Percentiles rank a stretch among this genome's conserved stretches.
Evolutionary conservation across 306 rosid genomes (phyloP).

Genomic region (Alnus rubra): DNA sequence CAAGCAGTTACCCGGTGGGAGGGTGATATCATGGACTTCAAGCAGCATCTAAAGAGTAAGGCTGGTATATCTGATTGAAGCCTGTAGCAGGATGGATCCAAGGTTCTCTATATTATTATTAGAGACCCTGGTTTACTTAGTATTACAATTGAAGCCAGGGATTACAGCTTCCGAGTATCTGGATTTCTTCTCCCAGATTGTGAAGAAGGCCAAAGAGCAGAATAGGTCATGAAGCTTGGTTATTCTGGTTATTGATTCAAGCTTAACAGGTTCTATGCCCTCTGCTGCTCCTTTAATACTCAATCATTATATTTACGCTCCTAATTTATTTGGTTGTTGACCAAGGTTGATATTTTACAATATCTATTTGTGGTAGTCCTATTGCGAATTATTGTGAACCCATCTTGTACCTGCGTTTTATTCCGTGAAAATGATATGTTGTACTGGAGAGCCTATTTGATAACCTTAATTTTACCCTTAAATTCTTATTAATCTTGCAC

Average conservation of each 20-base stretch:
- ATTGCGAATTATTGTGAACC: constrained; percentile 23
- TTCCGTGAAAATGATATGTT: constrained; percentile 21
- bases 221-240: constrained; percentile 31
- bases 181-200: constrained; percentile 25
- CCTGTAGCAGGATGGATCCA: constrained; percentile 3
- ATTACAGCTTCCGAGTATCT: constrained; percentile 15
- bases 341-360: constrained; percentile 25
- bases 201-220: constrained; percentile 20
- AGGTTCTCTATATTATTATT: neutral
- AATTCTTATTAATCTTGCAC: neutral
- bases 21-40: constrained; percentile 93
- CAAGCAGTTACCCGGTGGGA: constrained; percentile 86
- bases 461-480: neutral
- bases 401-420: constrained; percentile 24
- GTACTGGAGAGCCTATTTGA: constrained; percentile 20
- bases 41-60: constrained; percentile 71
- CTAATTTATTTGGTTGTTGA: constrained; percentile 32
- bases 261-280: constrained; percentile 28
- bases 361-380: constrained; percentile 1
- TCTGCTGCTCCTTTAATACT: constrained; percentile 19
- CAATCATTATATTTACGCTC: neutral
- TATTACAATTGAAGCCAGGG: constrained; percentile 25
- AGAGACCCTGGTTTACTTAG: constrained; percentile 12
- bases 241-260: constrained; percentile 29
- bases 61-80: constrained; percentile 72